A percentile compares a stretch with the other conserved stretches of the same genome.
These are phyloP conservation scores for Taiozyma sp. DNA, from an alignment of 1,139 yeast species.

Conservation along the genomic window DNA sequence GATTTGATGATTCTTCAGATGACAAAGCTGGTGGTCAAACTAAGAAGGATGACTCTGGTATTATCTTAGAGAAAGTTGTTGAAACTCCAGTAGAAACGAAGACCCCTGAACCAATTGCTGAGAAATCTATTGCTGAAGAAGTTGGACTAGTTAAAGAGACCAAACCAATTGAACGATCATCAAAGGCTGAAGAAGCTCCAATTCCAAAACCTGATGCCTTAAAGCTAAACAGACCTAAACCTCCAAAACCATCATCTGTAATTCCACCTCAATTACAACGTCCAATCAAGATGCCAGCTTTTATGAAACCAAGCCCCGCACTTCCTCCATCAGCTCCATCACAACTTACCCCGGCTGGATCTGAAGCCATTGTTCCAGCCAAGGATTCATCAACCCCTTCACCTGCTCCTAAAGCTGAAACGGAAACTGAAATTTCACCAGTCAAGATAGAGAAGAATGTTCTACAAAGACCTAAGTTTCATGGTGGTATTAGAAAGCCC, in stretches of 20 bases:
- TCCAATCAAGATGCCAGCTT: slow-evolving; percentile 12
- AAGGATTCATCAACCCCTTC: not conserved
- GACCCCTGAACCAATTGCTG: not conserved
- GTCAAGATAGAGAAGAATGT: not conserved
- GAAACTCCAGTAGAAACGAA: not conserved
- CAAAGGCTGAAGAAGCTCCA: not conserved
- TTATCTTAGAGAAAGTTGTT: not conserved
- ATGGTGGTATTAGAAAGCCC: slow-evolving; percentile 19
- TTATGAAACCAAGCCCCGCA: slow-evolving; percentile 6
- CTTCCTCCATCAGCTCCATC: not conserved
- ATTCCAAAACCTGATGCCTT: not conserved
- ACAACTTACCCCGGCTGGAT: not conserved
- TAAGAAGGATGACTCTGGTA: not conserved
- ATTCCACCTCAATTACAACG: slow-evolving; percentile 5
- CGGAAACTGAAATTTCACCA: not conserved
- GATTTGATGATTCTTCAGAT: slow-evolving; percentile 2
- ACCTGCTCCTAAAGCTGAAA: not conserved
- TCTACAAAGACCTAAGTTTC: slow-evolving; percentile 21
- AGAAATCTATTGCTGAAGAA: not conserved
- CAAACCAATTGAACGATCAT: not conserved
- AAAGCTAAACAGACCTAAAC: not conserved
- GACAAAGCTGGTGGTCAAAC: not conserved
- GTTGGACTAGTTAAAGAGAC: not conserved
- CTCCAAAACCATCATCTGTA: not conserved
- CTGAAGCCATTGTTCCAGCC: not conserved